Conservation (phyloP, 148 eudicot species). For the Rhododendron ovatum region DNA sequence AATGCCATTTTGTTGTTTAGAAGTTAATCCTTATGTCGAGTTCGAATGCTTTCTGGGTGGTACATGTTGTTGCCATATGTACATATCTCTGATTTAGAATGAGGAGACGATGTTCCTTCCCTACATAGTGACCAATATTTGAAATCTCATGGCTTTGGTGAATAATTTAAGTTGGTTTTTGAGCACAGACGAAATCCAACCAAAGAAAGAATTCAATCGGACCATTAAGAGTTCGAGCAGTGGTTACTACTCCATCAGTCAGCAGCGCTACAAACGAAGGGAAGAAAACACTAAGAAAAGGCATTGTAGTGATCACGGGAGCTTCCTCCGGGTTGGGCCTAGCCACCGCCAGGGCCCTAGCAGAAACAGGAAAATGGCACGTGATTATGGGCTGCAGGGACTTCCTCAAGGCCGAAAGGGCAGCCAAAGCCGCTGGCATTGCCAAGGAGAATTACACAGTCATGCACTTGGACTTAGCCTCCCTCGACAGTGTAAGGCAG, state of each 20-base stretch:
- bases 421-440: conserved; percentile 78
- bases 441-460: conserved; percentile 64
- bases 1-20: not conserved
- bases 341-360: conserved; percentile 82
- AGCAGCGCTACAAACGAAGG: conserved; percentile 29
- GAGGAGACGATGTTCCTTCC: not conserved
- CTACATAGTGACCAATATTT: not conserved
- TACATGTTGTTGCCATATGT: not conserved
- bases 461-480: conserved; percentile 90
- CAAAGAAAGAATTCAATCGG: conserved; percentile 23
- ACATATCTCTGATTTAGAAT: not conserved
- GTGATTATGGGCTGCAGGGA: conserved; percentile 88
- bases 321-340: conserved; percentile 93
- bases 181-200: conserved; percentile 11
- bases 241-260: conserved; percentile 47
- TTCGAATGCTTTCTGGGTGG: not conserved
- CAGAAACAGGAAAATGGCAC: conserved; percentile 89
- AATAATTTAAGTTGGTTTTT: not conserved
- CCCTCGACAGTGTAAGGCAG: conserved; percentile 84
- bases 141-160: not conserved
- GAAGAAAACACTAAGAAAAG: conserved; percentile 74
- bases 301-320: conserved; percentile 80
- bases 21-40: not conserved
- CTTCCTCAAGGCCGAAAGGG: conserved; percentile 82
- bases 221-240: conserved; percentile 44